A percentile compares a stretch with the other conserved stretches of the same genome.
These are phyloP conservation scores for Pseudocercospora macadamiae DNA, from an alignment of 2,329 filamentous ascomycete genomes.

Conservation along the genomic window DNA sequence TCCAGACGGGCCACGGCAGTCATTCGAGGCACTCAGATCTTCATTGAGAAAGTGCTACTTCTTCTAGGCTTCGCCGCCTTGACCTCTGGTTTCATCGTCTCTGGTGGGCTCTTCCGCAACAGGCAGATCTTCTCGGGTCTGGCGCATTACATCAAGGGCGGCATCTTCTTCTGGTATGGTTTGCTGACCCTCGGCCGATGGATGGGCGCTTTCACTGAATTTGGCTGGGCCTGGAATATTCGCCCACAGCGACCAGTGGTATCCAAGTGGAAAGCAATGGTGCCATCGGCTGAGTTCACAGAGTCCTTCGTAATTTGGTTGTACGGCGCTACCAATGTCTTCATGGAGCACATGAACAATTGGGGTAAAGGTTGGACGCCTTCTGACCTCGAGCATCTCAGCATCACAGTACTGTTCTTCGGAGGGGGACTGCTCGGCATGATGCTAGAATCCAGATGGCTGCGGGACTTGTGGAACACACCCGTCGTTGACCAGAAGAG, in stretches of 20 bases:
- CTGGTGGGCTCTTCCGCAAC: slow-evolving; percentile 73
- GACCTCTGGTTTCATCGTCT: slow-evolving; percentile 72
- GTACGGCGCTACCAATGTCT: slow-evolving; percentile 88
- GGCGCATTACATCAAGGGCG: slow-evolving; percentile 92
- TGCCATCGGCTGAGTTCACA: slow-evolving; percentile 81
- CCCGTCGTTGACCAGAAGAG: slow-evolving; percentile 48
- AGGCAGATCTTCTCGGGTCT: slow-evolving; percentile 74
- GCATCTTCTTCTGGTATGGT: slow-evolving; percentile 93
- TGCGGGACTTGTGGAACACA: slow-evolving; percentile 68
- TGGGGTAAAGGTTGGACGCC: slow-evolving; percentile 73
- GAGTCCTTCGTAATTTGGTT: slow-evolving; percentile 89
- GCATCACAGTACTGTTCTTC: slow-evolving; percentile 91
- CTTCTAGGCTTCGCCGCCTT: slow-evolving; percentile 76
- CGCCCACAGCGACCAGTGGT: slow-evolving; percentile 64
- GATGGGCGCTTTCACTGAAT: slow-evolving; percentile 85
- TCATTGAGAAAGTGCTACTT: slow-evolving; percentile 76
- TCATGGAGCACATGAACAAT: slow-evolving; percentile 81
- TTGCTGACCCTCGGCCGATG: slow-evolving; percentile 84
- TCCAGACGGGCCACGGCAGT: slow-evolving; percentile 59
- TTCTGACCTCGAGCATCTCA: slow-evolving; percentile 86
- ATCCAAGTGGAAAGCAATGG: slow-evolving; percentile 62
- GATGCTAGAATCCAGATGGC: slow-evolving; percentile 45
- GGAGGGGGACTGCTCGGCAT: slow-evolving; percentile 74
- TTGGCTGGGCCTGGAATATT: slow-evolving; percentile 95
- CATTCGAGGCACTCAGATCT: slow-evolving; percentile 63